Base-by-base conservation (phyloP, 805 yeast genomes). In the Candida dajiaensis region DNA sequence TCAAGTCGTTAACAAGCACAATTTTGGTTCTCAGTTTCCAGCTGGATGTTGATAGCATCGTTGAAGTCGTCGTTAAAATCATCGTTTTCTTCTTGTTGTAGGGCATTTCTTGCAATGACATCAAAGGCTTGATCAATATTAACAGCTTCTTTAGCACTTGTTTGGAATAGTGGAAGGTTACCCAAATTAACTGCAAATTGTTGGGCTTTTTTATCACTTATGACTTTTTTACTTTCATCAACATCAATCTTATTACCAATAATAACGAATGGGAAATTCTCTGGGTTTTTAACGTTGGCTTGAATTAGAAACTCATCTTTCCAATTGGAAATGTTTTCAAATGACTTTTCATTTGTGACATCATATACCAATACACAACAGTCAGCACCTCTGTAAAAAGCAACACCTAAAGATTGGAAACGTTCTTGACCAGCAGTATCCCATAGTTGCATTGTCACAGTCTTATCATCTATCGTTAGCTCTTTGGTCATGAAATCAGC, bases 391-490 rank as follows among this genome's bases (percentile, higher is more conserved):
- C 99, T 76, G 67, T 94, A 92, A 65, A 92, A 92, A 0, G 98
- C 98, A 39, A 92, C 97, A 15, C 98, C 98, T 51, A 92, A 73
- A 48, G 95, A 84, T 69, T 94, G 98, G 75, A 92, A 92, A 59
- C 99, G 77, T 68, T 92, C 99, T 71, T 92, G 99, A 33, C 99
- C 99, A 8, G 98, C 98, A 38, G 99, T 92, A 63, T 92, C 99
- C 99, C 99, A 92, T 46, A 94, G 85, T 68, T 86, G 92, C 69
- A 71, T 67, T 6, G 75, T 71, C 15, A 72, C 76, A 13, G 68
- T 58, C 48, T 63, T 61, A 65, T 85, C 94, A 64, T 94, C 98
- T 48, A 94, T 78, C 23, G 76, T 71, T 49, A 92, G 79, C 59
- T 92, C 98, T 66, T 90, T 92, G 35, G 97, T 92, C 52, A 89